These are phyloP conservation scores for Nigrograna mackinnonii DNA, from an alignment of 2,329 filamentous ascomycete genomes.

Conservation along the genomic window DNA sequence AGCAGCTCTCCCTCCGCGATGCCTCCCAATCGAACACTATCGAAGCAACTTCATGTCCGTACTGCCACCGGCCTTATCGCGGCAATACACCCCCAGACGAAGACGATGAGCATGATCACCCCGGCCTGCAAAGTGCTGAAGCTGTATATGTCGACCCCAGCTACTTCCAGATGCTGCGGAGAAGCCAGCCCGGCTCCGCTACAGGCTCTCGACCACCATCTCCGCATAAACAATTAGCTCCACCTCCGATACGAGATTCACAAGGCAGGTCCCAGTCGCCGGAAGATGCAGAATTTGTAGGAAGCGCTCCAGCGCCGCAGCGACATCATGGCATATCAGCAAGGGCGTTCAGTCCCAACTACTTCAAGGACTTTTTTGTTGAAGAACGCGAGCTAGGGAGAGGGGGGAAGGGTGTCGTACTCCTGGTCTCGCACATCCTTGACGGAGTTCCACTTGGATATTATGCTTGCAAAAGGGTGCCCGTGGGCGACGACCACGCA, in stretches of 20 bases:
- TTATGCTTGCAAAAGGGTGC: conserved; percentile 96
- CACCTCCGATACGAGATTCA: conserved; percentile 27
- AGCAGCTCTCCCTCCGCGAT: conserved; percentile 80
- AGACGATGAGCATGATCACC: conserved; percentile 33
- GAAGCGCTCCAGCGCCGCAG: conserved; percentile 46
- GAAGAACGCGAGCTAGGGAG: conserved; percentile 84
- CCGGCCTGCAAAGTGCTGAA: conserved; percentile 39
- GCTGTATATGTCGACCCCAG: conserved; percentile 83
- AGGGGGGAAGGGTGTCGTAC: conserved; percentile 91
- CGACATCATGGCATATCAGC: conserved; percentile 72
- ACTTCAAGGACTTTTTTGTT: conserved; percentile 91
- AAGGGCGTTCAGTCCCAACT: conserved; percentile 87
- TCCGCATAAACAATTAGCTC: conserved; percentile 50
- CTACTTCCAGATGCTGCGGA: conserved; percentile 91
- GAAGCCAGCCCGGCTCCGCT: conserved; percentile 57
- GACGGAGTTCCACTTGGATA: conserved; percentile 86
- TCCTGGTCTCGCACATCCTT: conserved; percentile 90
- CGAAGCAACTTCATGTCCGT: conserved; percentile 76
- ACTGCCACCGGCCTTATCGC: conserved; percentile 75
- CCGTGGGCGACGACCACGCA: conserved; percentile 87
- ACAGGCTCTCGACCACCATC: conserved; percentile 52
- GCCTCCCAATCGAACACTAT: conserved; percentile 57
- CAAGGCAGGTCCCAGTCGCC: conserved; percentile 43
- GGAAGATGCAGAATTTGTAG: conserved; percentile 54
- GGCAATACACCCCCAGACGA: conserved; percentile 45